Evolutionary conservation across 2,329 filamentous ascomycete genomes (phyloP), one percentile per base, ranked within the genome.

Genomic region (Simplicillium sp.): DNA sequence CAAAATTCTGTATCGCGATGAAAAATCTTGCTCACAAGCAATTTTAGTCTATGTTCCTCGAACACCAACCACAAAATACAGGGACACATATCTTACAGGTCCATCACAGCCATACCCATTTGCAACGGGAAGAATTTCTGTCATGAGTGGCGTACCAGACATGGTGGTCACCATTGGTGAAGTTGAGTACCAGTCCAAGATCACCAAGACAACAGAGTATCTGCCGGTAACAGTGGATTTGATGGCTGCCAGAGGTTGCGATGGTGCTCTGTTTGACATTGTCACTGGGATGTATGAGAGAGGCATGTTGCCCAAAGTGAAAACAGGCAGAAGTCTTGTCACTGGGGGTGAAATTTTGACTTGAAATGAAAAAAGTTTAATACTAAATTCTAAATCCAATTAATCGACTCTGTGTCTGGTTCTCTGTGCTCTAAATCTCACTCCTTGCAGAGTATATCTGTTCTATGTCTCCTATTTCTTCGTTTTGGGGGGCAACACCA

Each of bases 181-280:
- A 49, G 52, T 64, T 1, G 44, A 50, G 1, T 51, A 51, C 4
- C 41, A 34, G 28, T 64, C 60, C 34, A 41, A 37, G 5, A 61
- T 76, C 7, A 68, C 66, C 0, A 60, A 64, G 2, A 67, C 70
- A 32, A 60, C 61, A 5, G 70, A 75, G 48, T 57, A 57, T 36
- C 52, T 80, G 29, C 78, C 77, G 0, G 76, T 82, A 0, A 69
- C 72, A 1, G 67, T 80, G 1, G 65, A 76, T 45, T 59, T 81
- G 15, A 58, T 81, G 57, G 76, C 67, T 0, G 71, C 74, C 1
- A 71, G 68, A 46, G 76, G 77, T 0, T 82, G 78, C 46, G 77
- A 81, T 55, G 70, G 72, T 0, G 64, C 79, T 60, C 49, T 80
- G 14, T 73, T 71, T 32, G 66, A 62, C 37, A 53, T 80, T 37